phyloP scores from a whole-genome alignment of 257 asterid species.

The Gynochthodes officinalis region DNA sequence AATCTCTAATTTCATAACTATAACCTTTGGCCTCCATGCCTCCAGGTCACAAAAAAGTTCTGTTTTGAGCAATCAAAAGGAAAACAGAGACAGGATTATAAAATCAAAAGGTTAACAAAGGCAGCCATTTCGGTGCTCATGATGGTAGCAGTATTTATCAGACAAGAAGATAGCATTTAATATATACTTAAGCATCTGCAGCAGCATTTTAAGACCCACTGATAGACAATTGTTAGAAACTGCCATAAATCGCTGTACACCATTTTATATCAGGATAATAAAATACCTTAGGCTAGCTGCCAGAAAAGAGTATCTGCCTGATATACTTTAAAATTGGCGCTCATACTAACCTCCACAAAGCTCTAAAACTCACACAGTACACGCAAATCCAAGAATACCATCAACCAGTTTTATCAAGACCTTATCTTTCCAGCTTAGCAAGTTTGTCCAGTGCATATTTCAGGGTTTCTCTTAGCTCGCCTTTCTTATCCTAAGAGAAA shows the following conservation, averaged over 20 bases:
- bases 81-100: background rate
- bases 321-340: slow-evolving; percentile 8
- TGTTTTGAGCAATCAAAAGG: too few relatives aligned
- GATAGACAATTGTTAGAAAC: background rate
- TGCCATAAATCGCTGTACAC: background rate
- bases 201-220: background rate
- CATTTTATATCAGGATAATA: background rate
- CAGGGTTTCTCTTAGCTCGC: slow-evolving; percentile 56
- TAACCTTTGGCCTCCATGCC: too few relatives aligned
- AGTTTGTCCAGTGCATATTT: slow-evolving; percentile 52
- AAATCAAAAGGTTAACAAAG: background rate
- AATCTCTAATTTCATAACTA: too few relatives aligned
- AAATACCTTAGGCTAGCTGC: background rate
- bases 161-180: background rate
- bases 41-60: too few relatives aligned
- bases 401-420: background rate
- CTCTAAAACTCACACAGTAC: too few relatives aligned
- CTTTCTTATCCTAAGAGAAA: slow-evolving; percentile 47
- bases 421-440: slow-evolving; percentile 42
- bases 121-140: background rate
- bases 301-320: background rate
- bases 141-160: background rate
- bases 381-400: slow-evolving; percentile 5
- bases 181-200: background rate
- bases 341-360: background rate